A percentile compares a stretch with the other conserved stretches of the same genome.
phyloP scores from a whole-genome alignment of 495 filamentous ascomycete genomes.

The Xylaria grammica region DNA sequence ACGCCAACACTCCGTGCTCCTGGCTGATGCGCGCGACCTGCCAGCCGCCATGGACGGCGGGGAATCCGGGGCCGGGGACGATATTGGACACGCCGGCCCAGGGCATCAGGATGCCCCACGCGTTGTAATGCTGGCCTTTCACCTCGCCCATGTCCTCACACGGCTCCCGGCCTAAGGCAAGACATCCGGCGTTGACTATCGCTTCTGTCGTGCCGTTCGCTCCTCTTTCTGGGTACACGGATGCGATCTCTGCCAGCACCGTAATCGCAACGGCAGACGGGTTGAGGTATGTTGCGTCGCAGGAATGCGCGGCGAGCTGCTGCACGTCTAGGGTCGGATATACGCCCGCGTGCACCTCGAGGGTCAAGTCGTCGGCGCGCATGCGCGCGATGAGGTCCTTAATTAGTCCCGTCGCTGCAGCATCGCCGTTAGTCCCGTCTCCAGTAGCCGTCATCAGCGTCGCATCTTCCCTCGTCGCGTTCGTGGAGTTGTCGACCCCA shows the following conservation, averaged over 20 bases:
- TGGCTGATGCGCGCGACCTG: constrained; percentile 65
- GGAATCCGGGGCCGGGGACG: constrained; percentile 44
- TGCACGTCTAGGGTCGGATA: constrained; percentile 82
- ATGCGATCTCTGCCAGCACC: constrained; percentile 73
- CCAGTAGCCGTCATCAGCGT: not conserved
- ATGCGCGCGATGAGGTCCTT: constrained; percentile 37
- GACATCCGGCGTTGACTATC: constrained; percentile 70
- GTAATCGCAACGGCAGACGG: constrained; percentile 68
- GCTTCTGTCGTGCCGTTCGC: constrained; percentile 62
- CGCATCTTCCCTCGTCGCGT: not conserved
- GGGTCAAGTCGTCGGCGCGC: constrained; percentile 37
- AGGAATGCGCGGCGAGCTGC: constrained; percentile 75
- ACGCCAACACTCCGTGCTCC: constrained; percentile 68
- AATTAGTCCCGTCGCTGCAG: constrained; percentile 30
- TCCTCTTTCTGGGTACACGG: constrained; percentile 67
- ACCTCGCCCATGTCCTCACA: constrained; percentile 50
- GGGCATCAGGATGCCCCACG: constrained; percentile 74
- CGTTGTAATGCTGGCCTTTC: constrained; percentile 59
- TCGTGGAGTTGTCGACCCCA: not conserved
- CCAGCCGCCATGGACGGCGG: constrained; percentile 59
- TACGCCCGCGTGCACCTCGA: constrained; percentile 76
- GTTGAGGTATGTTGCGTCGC: constrained; percentile 42
- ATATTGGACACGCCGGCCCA: constrained; percentile 49
- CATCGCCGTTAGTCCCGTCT: no score
- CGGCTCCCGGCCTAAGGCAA: constrained; percentile 79